Conservation (phyloP, 2,329 filamentous ascomycete species). For the Claviceps paspali region DNA sequence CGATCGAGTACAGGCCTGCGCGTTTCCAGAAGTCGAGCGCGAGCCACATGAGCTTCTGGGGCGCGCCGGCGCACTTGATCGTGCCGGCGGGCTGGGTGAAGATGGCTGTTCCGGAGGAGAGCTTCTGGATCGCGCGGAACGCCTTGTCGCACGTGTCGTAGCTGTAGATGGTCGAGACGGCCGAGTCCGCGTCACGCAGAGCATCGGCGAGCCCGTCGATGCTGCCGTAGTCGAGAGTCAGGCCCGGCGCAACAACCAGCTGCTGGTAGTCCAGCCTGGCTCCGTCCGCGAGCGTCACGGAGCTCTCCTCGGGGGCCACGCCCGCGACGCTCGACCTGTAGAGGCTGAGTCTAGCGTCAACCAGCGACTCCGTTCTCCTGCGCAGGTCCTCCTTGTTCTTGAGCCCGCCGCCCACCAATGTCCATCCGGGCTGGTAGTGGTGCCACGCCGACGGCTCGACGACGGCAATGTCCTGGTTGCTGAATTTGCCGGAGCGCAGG, state of each 20-base stretch:
- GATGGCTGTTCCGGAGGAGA: slow-evolving; percentile 35
- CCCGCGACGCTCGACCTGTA: slow-evolving; percentile 36
- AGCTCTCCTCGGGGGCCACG: slow-evolving; percentile 41
- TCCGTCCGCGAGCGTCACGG: slow-evolving; percentile 37
- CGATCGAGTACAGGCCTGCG: slow-evolving; percentile 28
- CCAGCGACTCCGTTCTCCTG: slow-evolving; percentile 30
- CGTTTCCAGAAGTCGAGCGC: slow-evolving; percentile 43
- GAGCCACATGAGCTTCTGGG: slow-evolving; percentile 48
- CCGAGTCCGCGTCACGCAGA: slow-evolving; percentile 28
- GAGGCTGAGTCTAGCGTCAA: slow-evolving; percentile 46
- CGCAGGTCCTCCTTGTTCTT: slow-evolving; percentile 46
- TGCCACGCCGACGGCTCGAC: slow-evolving; percentile 48
- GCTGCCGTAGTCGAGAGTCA: slow-evolving; percentile 32
- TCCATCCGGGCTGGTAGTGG: slow-evolving; percentile 58
- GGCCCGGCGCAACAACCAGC: slow-evolving; percentile 45
- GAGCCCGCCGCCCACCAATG: slow-evolving; percentile 49
- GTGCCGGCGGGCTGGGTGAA: slow-evolving; percentile 44
- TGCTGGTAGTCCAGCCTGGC: slow-evolving; percentile 46
- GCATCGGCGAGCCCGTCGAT: slow-evolving; percentile 43
- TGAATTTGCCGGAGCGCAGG: slow-evolving; percentile 40
- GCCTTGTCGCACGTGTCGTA: slow-evolving; percentile 41
- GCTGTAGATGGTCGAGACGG: slow-evolving; percentile 42
- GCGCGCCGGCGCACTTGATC: slow-evolving; percentile 46
- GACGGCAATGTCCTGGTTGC: slow-evolving; percentile 44
- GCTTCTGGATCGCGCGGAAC: slow-evolving; percentile 29